These are phyloP conservation scores for Cercospora canescens DNA, from an alignment of 2,329 filamentous ascomycete species.

Conservation along the genomic window DNA sequence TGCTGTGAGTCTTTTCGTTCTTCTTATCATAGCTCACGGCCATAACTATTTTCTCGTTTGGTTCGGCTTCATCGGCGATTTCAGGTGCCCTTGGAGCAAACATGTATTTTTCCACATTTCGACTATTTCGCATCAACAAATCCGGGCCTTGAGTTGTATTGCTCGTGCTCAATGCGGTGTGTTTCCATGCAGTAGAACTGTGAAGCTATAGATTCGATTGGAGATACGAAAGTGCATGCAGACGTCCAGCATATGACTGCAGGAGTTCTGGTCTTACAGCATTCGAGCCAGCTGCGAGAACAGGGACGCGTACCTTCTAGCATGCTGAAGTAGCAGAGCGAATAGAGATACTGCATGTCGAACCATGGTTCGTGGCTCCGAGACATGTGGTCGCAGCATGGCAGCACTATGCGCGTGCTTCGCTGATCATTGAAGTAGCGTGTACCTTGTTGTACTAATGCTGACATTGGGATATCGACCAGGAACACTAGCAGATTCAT, in stretches of 20 bases:
- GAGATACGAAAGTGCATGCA: not conserved
- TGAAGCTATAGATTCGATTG: not conserved
- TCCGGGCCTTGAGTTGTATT: too few species aligned
- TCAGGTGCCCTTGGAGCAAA: not conserved
- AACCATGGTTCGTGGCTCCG: not conserved
- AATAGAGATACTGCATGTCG: not conserved
- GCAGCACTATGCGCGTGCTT: not conserved
- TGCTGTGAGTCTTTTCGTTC: not conserved
- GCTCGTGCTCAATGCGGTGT: not conserved
- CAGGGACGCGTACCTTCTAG: not conserved
- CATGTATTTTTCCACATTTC: not conserved
- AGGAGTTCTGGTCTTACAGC: not conserved
- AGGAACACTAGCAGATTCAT: not conserved
- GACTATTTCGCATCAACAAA: not conserved
- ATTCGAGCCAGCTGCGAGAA: not conserved
- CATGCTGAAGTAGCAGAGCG: not conserved
- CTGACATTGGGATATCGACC: not conserved
- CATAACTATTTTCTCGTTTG: not conserved
- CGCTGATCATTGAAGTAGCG: not conserved
- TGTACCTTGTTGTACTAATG: not conserved
- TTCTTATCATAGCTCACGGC: not conserved
- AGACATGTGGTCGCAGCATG: not conserved
- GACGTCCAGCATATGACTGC: not conserved
- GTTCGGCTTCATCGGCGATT: not conserved
- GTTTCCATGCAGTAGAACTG: not conserved